Conservation (phyloP, 139 green algal species). For the Chlamydomonas incerta region DNA sequence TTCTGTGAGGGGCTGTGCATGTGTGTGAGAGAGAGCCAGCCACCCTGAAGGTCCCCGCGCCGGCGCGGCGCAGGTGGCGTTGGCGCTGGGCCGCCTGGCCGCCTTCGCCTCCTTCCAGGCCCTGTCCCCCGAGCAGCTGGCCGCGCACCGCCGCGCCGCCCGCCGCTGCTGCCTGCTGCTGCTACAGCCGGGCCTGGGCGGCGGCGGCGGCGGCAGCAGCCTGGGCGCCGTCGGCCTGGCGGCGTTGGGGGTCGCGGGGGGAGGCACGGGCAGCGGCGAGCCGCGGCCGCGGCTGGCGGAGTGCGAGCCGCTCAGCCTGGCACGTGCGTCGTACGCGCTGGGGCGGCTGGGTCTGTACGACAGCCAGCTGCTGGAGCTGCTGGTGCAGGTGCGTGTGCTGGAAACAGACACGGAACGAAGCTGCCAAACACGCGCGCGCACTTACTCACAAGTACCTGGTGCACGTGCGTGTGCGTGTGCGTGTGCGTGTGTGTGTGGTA, state of each 20-base stretch:
- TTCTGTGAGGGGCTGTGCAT: too few species aligned
- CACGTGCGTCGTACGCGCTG: neutral
- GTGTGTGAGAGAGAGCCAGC: too few species aligned
- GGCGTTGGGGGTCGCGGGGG: too few species aligned
- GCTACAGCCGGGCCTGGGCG: neutral
- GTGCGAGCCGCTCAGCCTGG: slow-evolving; percentile 7
- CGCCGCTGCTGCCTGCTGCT: slow-evolving; percentile 21
- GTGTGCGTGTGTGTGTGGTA: too few species aligned
- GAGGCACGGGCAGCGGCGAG: too few species aligned
- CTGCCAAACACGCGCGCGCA: too few species aligned
- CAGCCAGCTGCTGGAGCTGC: neutral
- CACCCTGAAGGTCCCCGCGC: too few species aligned
- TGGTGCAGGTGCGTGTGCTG: neutral
- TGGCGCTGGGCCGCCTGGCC: slow-evolving; percentile 11
- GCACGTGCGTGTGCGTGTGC: too few species aligned
- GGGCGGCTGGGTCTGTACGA: slow-evolving; percentile 33
- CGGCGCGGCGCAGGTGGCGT: neutral
- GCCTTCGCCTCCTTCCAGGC: neutral
- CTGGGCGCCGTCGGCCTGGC: too few species aligned
- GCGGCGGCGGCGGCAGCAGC: too few species aligned
- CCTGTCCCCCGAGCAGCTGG: neutral
- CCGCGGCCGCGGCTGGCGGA: neutral
- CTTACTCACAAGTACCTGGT: too few species aligned
- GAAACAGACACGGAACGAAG: too few species aligned
- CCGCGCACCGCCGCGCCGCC: neutral